A percentile compares a stretch with the other conserved stretches of the same genome.
Conservation (phyloP, 257 asterid species). For the Knoxia roxburghii region DNA sequence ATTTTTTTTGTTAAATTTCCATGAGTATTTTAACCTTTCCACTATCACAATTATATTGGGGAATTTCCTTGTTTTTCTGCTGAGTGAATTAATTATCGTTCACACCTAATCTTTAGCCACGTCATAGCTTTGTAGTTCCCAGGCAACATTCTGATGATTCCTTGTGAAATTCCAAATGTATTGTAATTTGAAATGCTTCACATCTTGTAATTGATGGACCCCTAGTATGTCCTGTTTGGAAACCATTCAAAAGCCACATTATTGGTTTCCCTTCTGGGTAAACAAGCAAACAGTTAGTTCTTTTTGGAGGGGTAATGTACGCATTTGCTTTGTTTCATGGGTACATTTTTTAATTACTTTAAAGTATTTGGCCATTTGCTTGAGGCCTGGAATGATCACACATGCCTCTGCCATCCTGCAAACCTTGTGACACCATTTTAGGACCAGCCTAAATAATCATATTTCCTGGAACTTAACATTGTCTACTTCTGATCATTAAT, state of each 20-base stretch:
- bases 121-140: neutral
- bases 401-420: neutral
- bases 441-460: neutral
- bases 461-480: neutral
- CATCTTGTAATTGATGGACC: neutral
- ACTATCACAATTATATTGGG: neutral
- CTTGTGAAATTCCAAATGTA: neutral
- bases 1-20: neutral
- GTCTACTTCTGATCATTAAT: neutral
- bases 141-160: neutral
- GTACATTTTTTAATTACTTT: neutral
- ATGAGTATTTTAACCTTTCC: neutral
- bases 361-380: neutral
- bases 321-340: neutral
- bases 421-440: neutral
- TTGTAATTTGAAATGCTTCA: too few species aligned
- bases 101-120: neutral
- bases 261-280: neutral
- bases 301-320: neutral
- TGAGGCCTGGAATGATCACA: neutral
- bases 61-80: neutral
- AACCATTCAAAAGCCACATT: neutral
- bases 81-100: neutral
- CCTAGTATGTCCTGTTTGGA: neutral
- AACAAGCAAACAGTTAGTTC: too few species aligned